Base-by-base conservation (phyloP, 495 filamentous ascomycete genomes). In the Hyaloscypha variabilis region DNA sequence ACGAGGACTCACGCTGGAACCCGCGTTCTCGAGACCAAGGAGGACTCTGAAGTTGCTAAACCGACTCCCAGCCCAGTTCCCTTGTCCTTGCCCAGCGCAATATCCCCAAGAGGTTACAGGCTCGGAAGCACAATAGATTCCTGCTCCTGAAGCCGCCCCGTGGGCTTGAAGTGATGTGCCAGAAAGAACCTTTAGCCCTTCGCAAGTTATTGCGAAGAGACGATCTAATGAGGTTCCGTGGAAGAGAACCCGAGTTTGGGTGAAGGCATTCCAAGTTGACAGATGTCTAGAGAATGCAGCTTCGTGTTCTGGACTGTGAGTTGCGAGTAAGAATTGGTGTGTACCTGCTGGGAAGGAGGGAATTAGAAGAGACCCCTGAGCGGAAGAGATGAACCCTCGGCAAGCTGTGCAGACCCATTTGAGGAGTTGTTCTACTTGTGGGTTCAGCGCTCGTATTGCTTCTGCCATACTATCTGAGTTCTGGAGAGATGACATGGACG, bases 291-390 rank as follows among this genome's bases (percentile, higher is more conserved):
- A 53, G 57, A 75, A 76, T 4, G 52, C 56, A 24, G 3, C 26
- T 56, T 77, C 75, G 13, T 68, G 49, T 28, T 66, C 63, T 3
- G 74, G 75, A 21, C 42, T 28, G 1, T 69, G 68, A 64, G 71
- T 76, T 3, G 74, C 71, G 21, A 76, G 67, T 6, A 77, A 28
- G 65, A 76, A 77, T 65, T 77, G 75, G 42, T 73, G 69, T 6
- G 68, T 67, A 3, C 69, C 70, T 14, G 49, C 26, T 8, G 74
- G 70, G 30, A 77, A 42, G 42, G 56, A 59, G 2, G 73, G 74
- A 21, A 77, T 73, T 8, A 60, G 58, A 21, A 69, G 34, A 5
- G 49, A n/a, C 0, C 69, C 67, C 4, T 68, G 66, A 6, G 76
- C 73, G 21, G 73, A 71, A 29, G 67, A 50, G 23, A 77, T 53